Base-by-base conservation (phyloP, 495 filamentous ascomycete genomes). In the Podospora pseudoanserina region DNA sequence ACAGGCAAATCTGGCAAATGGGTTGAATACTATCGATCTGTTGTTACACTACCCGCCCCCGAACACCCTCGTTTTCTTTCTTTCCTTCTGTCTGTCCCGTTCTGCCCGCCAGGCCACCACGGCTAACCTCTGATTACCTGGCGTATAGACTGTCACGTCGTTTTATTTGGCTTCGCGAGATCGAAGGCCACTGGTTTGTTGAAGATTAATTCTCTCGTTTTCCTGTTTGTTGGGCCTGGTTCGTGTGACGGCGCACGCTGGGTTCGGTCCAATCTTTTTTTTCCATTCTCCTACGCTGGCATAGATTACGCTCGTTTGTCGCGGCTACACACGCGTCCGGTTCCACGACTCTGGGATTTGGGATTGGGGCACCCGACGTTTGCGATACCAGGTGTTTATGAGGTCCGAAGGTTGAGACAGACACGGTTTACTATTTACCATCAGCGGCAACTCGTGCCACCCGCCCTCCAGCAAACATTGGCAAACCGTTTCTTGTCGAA, bases 341-440 rank as follows among this genome's bases (percentile, higher is more conserved):
- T 80, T 78, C 70, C 75, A 80, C 79, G 61, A 74, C 79, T 57
- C 73, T 73, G 67, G 63, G 64, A 39, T 49, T 63, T 72, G 73
- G 57, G 64, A 75, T 59, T 68, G 70, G 69, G 69, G 28, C 60
- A 57, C 68, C 67, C 65, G 67, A 68, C 62, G 67, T 75, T 74
- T 76, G 68, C 72, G 72, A 71, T 62, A 73, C 70, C 32, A 65
- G 32, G 63, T 49, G 64, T 70, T 68, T 65, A 71, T 75, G 66
- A 72, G 68, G 19, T 68, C 60, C 70, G 70, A 64, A 66, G 70
- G 44, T 66, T 65, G 67, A 71, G 32, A 69, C 70, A 69, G 64
- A 61, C 60, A 57, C 56, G 53, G 59, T 32, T 30, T 18, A 28
- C 66, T 30, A 18, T 60, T 65, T 67, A 73, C 68, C 68, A 49